Evolutionary conservation across 768 basidiomycete genomes (phyloP).

Genomic region (Hericium alpestre): DNA sequence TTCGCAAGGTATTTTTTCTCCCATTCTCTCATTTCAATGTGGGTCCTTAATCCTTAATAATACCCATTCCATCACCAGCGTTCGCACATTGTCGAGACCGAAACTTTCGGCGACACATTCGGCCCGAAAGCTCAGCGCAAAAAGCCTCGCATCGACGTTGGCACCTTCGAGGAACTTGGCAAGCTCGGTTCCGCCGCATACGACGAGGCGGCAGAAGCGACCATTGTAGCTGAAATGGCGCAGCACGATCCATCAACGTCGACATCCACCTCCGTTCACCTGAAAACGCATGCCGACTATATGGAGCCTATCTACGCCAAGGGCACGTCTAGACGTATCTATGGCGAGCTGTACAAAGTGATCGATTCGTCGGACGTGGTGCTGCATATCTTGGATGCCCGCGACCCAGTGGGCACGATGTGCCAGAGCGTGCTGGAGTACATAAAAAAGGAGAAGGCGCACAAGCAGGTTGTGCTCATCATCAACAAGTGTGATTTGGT

Average conservation of each 20-base stretch:
- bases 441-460: slow-evolving; percentile 89
- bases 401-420: slow-evolving; percentile 90
- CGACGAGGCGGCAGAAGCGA: slow-evolving; percentile 40
- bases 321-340: slow-evolving; percentile 91
- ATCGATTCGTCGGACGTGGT: slow-evolving; percentile 98
- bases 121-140: slow-evolving; percentile 95
- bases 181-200: slow-evolving; percentile 46
- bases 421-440: slow-evolving; percentile 92
- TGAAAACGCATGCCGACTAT: slow-evolving; percentile 59
- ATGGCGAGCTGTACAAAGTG: slow-evolving; percentile 97
- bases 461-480: slow-evolving; percentile 93
- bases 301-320: slow-evolving; percentile 91
- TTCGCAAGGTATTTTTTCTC: slow-evolving; percentile 49
- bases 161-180: slow-evolving; percentile 84
- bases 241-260: slow-evolving; percentile 25
- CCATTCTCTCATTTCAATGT: neutral
- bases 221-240: slow-evolving; percentile 31
- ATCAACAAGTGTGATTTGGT: slow-evolving; percentile 99
- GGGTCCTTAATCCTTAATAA: neutral
- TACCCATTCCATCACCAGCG: slow-evolving; percentile 36
- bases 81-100: slow-evolving; percentile 90
- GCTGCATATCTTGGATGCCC: slow-evolving; percentile 88
- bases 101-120: slow-evolving; percentile 90
- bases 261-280: slow-evolving; percentile 30
- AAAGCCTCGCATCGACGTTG: slow-evolving; percentile 76